Conservation (phyloP, 2,329 filamentous ascomycete species). For the Cryphonectria carpinicola region DNA sequence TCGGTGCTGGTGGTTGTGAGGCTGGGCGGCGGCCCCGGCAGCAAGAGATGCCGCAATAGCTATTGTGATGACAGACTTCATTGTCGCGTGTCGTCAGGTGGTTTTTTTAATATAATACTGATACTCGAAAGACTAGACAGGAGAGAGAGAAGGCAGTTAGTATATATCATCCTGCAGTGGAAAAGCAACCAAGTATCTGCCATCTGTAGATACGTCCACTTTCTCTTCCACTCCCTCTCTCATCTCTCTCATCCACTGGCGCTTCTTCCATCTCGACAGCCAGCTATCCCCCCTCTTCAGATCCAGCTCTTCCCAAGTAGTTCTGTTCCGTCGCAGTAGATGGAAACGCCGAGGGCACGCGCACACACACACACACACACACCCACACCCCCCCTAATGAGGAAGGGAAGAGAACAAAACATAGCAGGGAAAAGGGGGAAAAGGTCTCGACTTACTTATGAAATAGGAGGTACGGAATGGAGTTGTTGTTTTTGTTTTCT, state of each 20-base stretch:
- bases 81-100: conserved; percentile 33
- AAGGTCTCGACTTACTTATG: neutral
- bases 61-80: conserved; percentile 55
- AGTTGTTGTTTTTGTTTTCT: neutral
- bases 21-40: conserved; percentile 59
- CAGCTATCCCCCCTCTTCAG: neutral
- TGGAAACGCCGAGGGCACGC: neutral
- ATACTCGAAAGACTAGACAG: conserved; percentile 30
- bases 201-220: neutral
- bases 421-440: too few species aligned
- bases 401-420: too few species aligned
- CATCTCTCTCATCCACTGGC: neutral
- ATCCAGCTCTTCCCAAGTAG: neutral
- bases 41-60: conserved; percentile 58
- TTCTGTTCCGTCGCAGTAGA: neutral
- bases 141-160: conserved; percentile 25
- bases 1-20: conserved; percentile 59
- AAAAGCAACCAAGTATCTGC: neutral
- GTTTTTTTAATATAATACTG: conserved; percentile 10
- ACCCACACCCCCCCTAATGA: too few species aligned
- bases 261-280: neutral
- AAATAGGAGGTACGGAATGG: neutral
- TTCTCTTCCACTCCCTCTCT: too few species aligned
- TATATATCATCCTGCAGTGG: conserved; percentile 30
- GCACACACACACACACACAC: neutral